Base-by-base conservation (phyloP, 345 rosid genomes). In the Balakata baccata region DNA sequence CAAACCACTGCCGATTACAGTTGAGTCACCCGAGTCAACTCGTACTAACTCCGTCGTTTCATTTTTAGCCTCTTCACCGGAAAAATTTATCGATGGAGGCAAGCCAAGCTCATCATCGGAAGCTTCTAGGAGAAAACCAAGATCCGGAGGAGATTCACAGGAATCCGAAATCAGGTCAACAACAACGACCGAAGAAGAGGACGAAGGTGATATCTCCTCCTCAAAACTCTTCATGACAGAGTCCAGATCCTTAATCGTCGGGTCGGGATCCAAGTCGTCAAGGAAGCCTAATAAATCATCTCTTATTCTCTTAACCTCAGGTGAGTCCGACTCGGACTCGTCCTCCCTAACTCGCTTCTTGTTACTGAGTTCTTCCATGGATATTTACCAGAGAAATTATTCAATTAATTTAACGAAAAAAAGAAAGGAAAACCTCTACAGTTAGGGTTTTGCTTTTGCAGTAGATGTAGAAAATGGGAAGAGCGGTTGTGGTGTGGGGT, bases 321-420 rank as follows among this genome's bases (percentile, higher is more conserved):
- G 78, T 41, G 64, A 47, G 20, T 77, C 80, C 9, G 75, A n/a
- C 76, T 67, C 85, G 34, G 45, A 13, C 41, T 82, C 86, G 43
- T 58, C 81, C 1, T 75, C 86, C 61, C 93, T 83, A 65, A 22
- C 78, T 71, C 95, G 86, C 68, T 88, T 92, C 74, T 62, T 73
- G 45, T 47, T 70, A 11, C 46, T 38, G 45, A 64, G 72, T 38
- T 72, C 86, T 14, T 77, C 88, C 92, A 89, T 89, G 3, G 5
- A 66, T 2, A 29, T 16, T 4, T 4, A 0, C 4, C 5, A 7
- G 3, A 49, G 29, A 2, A 41, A n/a, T 3, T 7, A 39, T 11
- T 12, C 16, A 14, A 3, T 41, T 6, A 53, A 37, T 13, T 3
- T 11, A 20, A n/a, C 18, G 5, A 6, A 25, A 22, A 3, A 1